Conservation (phyloP, 139 green algal species). For the Tetraselmis striata region DNA sequence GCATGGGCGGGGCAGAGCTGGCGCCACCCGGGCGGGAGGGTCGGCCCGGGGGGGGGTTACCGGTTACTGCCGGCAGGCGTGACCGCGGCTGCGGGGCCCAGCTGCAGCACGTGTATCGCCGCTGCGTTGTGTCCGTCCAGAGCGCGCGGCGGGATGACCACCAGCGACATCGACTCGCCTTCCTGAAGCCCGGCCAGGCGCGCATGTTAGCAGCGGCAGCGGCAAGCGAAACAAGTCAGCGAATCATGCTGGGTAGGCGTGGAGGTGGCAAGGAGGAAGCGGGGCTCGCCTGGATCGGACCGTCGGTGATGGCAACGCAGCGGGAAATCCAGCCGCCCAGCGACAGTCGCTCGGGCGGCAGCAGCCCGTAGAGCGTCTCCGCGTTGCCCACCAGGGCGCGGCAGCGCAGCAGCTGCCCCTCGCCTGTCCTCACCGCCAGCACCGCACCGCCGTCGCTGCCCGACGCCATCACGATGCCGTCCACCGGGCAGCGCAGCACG, state of each 20-base stretch:
- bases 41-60: too few species aligned
- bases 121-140: neutral
- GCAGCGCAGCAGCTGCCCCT: neutral
- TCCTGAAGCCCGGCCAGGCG: too few species aligned
- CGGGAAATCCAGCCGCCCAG: neutral
- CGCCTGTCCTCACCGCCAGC: neutral
- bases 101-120: neutral
- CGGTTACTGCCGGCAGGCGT: neutral
- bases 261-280: too few species aligned
- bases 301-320: neutral
- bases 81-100: neutral
- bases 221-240: too few species aligned
- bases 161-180: neutral
- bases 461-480: neutral
- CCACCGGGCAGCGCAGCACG: neutral
- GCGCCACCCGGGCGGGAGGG: too few species aligned
- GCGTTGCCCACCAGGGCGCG: neutral
- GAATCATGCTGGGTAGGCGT: too few species aligned
- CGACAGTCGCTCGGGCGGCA: neutral
- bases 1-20: too few species aligned
- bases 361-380: neutral
- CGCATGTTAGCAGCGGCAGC: too few species aligned
- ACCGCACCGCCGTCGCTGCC: too few species aligned
- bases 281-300: neutral
- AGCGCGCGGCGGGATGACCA: neutral